Evolutionary conservation across 2,329 filamentous ascomycete genomes (phyloP).

Genomic region (Penicillium hordei): DNA sequence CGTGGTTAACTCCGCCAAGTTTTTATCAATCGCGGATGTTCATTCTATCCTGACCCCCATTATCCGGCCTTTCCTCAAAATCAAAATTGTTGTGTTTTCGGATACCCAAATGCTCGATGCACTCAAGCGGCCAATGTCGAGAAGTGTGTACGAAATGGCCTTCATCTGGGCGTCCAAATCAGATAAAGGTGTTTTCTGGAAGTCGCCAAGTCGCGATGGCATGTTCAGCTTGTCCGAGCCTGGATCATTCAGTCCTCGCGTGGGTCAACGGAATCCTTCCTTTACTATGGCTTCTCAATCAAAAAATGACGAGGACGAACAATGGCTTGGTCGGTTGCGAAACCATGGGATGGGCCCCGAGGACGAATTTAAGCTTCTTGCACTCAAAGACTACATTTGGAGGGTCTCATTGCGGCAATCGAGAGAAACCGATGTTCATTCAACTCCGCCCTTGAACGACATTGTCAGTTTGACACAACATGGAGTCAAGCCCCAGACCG

Average conservation of each 20-base stretch:
- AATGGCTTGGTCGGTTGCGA: conserved; percentile 82
- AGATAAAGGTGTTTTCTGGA: conserved; percentile 87
- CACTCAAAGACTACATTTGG: conserved; percentile 88
- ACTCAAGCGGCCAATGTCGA: conserved; percentile 76
- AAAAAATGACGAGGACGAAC: conserved; percentile 89
- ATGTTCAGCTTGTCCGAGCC: conserved; percentile 66
- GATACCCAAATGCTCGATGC: conserved; percentile 76
- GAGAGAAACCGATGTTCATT: conserved; percentile 46
- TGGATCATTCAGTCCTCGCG: conserved; percentile 57
- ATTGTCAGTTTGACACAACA: conserved; percentile 74
- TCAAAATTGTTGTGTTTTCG: conserved; percentile 66
- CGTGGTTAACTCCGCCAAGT: conserved; percentile 71
- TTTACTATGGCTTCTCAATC: conserved; percentile 59
- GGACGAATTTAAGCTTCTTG: conserved; percentile 86
- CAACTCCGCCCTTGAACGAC: conserved; percentile 57
- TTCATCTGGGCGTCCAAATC: conserved; percentile 80
- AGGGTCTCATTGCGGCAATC: conserved; percentile 71
- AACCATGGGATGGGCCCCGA: conserved; percentile 79
- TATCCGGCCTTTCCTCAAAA: conserved; percentile 77
- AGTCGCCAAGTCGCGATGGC: conserved; percentile 66
- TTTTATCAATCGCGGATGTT: conserved; percentile 74
- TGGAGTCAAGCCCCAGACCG: conserved; percentile 78
- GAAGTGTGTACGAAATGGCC: conserved; percentile 80
- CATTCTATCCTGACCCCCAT: conserved; percentile 81
- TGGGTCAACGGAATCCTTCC: conserved; percentile 47